Conservation (phyloP, 768 basidiomycete genomes). For the Trametes cingulata region DNA sequence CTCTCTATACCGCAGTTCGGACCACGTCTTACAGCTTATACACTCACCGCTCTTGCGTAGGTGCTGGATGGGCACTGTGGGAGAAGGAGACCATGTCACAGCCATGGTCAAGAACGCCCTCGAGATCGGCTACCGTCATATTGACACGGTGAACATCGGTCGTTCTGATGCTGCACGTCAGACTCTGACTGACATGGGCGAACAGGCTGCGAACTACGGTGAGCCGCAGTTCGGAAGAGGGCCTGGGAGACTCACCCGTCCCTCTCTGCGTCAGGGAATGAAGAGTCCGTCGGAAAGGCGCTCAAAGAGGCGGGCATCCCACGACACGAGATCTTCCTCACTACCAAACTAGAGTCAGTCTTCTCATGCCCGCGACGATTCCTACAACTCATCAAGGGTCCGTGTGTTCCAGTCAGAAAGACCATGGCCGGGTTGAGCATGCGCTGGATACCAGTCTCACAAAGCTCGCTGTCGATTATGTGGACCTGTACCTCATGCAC, state of each 20-base stretch:
- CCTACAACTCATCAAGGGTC: neutral
- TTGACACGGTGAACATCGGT: slow-evolving; percentile 3
- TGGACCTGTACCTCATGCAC: slow-evolving; percentile 51
- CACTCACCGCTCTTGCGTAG: neutral
- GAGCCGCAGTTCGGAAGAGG: neutral
- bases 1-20: neutral
- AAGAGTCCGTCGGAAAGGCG: slow-evolving; percentile 46
- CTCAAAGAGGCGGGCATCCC: slow-evolving; percentile 48
- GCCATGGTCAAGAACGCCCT: slow-evolving; percentile 11
- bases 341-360: slow-evolving; percentile 48
- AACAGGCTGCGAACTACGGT: slow-evolving; percentile 7
- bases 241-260: neutral
- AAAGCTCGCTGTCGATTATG: slow-evolving; percentile 35
- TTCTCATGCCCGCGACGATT: neutral
- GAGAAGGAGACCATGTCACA: slow-evolving; percentile 8
- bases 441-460: slow-evolving; percentile 34
- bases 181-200: no score
- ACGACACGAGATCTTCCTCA: slow-evolving; percentile 47
- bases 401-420: slow-evolving; percentile 37
- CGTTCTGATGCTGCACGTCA: neutral
- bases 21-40: neutral
- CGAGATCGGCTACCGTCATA: slow-evolving; percentile 2
- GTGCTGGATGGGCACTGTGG: slow-evolving; percentile 12
- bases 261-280: slow-evolving; percentile 38
- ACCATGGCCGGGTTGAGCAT: slow-evolving; percentile 32